Evolutionary conservation across 2,329 filamentous ascomycete genomes (phyloP).

Genomic region (Fusarium burgessii): DNA sequence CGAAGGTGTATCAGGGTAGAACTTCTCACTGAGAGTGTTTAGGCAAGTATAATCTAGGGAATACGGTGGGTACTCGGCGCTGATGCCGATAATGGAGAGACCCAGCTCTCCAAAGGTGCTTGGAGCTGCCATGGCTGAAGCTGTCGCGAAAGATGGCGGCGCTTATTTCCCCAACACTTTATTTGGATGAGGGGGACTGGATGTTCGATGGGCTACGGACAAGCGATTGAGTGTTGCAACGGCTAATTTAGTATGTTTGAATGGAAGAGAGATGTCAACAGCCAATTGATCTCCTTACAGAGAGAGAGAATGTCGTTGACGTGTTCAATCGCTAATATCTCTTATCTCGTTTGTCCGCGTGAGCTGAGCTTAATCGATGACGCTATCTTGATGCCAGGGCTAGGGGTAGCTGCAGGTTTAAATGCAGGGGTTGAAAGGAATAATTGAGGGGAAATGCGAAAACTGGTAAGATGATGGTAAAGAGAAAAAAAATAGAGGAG

Average conservation of each 20-base stretch:
- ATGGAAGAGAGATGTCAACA: neutral
- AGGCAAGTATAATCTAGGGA: slow-evolving; percentile 63
- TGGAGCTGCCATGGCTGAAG: slow-evolving; percentile 55
- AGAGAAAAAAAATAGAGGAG: neutral
- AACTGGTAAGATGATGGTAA: neutral
- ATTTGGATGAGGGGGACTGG: slow-evolving; percentile 14
- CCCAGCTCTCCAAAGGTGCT: slow-evolving; percentile 63
- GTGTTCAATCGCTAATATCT: slow-evolving; percentile 15
- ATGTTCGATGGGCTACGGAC: neutral
- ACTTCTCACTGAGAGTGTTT: slow-evolving; percentile 64
- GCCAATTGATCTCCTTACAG: slow-evolving; percentile 18
- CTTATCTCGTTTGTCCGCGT: slow-evolving; percentile 16
- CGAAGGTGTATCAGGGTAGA: slow-evolving; percentile 71
- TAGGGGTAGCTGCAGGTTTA: slow-evolving; percentile 21
- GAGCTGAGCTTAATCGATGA: slow-evolving; percentile 39
- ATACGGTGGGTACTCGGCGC: slow-evolving; percentile 70
- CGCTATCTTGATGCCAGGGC: slow-evolving; percentile 35
- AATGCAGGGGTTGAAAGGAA: slow-evolving; percentile 27
- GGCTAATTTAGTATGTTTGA: neutral
- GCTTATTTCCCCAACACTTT: slow-evolving; percentile 36
- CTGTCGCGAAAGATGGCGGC: neutral
- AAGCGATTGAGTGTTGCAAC: neutral
- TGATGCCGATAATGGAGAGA: slow-evolving; percentile 71
- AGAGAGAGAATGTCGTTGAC: slow-evolving; percentile 24
- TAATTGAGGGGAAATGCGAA: slow-evolving; percentile 10